Evolutionary conservation across 768 basidiomycete species (phyloP).

Genomic region (Pleurotus djamor): DNA sequence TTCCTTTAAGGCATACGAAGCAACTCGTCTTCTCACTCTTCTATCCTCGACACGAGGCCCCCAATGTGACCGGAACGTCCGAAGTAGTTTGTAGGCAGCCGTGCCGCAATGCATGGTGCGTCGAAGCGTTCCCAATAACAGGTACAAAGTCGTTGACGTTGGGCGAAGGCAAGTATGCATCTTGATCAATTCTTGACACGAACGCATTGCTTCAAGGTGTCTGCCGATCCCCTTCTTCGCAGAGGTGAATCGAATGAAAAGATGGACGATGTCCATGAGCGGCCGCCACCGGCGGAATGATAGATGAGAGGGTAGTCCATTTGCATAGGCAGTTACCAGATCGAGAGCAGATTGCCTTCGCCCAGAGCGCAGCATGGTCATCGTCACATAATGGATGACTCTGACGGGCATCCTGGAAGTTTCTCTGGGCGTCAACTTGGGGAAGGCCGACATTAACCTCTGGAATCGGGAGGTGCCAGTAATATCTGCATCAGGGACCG

Average conservation of each 20-base stretch:
- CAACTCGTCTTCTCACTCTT: constrained; percentile 58
- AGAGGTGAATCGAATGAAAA: constrained; percentile 37
- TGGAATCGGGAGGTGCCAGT: constrained; percentile 22
- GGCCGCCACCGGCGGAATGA: constrained; percentile 25
- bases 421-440: constrained; percentile 30
- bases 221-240: constrained; percentile 33
- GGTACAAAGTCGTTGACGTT: constrained; percentile 54
- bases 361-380: constrained; percentile 40
- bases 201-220: constrained; percentile 41
- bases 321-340: constrained; percentile 48
- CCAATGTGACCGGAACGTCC: constrained; percentile 50
- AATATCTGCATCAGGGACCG: not conserved
- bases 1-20: constrained; percentile 61
- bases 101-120: constrained; percentile 51
- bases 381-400: constrained; percentile 42
- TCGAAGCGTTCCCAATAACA: constrained; percentile 53
- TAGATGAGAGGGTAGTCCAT: constrained; percentile 41
- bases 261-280: constrained; percentile 56
- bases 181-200: constrained; percentile 40
- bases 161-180: constrained; percentile 52
- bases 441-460: constrained; percentile 39
- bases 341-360: constrained; percentile 35
- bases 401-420: constrained; percentile 34
- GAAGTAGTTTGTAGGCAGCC: constrained; percentile 42
- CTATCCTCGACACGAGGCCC: constrained; percentile 53